Percentiles rank a stretch among this genome's conserved stretches.
Evolutionary conservation across 1,284 basidiomycete genomes (phyloP).

Genomic region (Ceratobasidium sp.): DNA sequence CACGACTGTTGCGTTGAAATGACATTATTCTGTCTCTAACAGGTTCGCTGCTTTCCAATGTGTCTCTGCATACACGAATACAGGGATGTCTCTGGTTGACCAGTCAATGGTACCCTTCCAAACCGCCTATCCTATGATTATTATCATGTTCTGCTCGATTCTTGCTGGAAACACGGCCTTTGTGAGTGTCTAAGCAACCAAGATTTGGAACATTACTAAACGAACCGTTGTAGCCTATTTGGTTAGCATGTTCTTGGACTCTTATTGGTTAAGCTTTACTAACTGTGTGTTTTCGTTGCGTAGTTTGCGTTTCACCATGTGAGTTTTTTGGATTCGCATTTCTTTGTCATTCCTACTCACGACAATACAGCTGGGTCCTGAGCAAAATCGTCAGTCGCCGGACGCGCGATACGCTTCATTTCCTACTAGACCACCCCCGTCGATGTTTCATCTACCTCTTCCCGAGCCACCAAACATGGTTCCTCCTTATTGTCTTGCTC

Average conservation of each 20-base stretch:
- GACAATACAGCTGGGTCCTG: slow-evolving; percentile 74
- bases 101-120: slow-evolving; percentile 91
- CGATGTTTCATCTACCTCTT: slow-evolving; percentile 97
- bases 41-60: slow-evolving; percentile 92
- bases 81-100: slow-evolving; percentile 91
- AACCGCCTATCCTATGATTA: slow-evolving; percentile 83
- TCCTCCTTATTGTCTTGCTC: slow-evolving; percentile 77
- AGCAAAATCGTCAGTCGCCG: slow-evolving; percentile 74
- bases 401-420: slow-evolving; percentile 85
- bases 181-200: slow-evolving; percentile 65
- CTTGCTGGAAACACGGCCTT: slow-evolving; percentile 94
- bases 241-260: slow-evolving; percentile 66
- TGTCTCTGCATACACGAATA: slow-evolving; percentile 90
- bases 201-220: slow-evolving; percentile 40
- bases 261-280: background rate
- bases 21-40: background rate
- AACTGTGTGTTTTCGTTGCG: background rate
- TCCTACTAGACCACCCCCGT: slow-evolving; percentile 96
- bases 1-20: background rate
- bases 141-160: slow-evolving; percentile 77
- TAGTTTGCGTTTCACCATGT: slow-evolving; percentile 78
- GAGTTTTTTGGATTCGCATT: slow-evolving; percentile 44
- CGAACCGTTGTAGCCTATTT: slow-evolving; percentile 71
- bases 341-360: background rate
- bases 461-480: slow-evolving; percentile 96